Evolutionary conservation across 352 stramenopile species (phyloP), one percentile per base, ranked within the genome.

Genomic region (Phytophthora podocarpi): DNA sequence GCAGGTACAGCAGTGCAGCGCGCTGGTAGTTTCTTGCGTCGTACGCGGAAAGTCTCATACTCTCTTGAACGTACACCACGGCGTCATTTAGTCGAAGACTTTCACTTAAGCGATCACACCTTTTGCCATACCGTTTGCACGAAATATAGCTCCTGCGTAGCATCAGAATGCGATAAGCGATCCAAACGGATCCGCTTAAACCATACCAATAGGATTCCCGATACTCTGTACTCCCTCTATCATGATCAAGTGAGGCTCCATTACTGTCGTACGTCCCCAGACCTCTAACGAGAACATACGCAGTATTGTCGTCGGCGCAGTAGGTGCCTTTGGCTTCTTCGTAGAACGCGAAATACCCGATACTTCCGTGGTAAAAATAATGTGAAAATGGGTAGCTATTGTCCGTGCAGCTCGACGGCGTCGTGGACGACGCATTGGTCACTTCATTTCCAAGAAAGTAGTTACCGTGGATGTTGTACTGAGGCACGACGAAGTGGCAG

Each of bases 391-490:
- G 24, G 20, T 50, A 72, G 18, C 57, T 72, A 0, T 67, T 16
- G 5, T 64, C 24, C 10, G 35, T 5, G n/a, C 63, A 72, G 16
- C 42, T 67, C 0, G 16, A n/a, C 21, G 63, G 63, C 5, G 57
- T 56, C 9, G 43, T 64, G 4, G 2, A 34, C 5, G 57, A 59
- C 7, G 63, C 57, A 15, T 48, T 59, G 4, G 49, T 64, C 5
- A 10, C 23, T 4, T 67, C 24, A n/a, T 67, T 43, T 9, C 63
- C 63, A 18, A 72, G 35, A 24, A 28, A 53, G 18, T 67, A 71
- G 21, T 63, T 71, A 4, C 62, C 62, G 37, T 72, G 63, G n/a
- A 72, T 72, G 24, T 72, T 72, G 43, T 72, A 72, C 32, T 72
- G 68, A 4, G 59, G 63, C 5, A 76, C 37, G 16, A 64, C 46